Percentiles rank a stretch among this genome's conserved stretches.
These are phyloP conservation scores for Dactylis glomerata DNA, from an alignment of 176 grass and related monocot genomes.

Conservation along the genomic window DNA sequence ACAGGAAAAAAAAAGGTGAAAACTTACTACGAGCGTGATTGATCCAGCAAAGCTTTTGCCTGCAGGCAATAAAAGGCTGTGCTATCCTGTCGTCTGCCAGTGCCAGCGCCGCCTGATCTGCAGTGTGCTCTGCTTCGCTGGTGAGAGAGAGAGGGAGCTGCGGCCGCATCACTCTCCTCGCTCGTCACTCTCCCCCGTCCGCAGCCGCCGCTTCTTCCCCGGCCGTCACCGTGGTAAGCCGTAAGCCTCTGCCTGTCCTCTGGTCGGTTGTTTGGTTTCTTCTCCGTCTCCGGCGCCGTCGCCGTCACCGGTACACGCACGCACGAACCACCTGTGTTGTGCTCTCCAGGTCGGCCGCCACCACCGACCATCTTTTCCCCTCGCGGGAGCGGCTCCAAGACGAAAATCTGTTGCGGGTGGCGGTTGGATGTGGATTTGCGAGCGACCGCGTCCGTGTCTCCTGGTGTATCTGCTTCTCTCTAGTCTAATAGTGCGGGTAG, in stretches of 20 bases:
- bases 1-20: not conserved
- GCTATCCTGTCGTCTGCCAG: not conserved
- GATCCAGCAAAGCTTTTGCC: not conserved
- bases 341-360: not conserved
- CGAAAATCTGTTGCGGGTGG: not conserved
- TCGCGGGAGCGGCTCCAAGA: not conserved
- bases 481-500: not conserved
- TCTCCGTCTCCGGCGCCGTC: not conserved
- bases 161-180: no score
- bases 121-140: not conserved
- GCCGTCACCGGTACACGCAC: not conserved
- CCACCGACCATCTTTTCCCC: not conserved
- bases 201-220: not conserved
- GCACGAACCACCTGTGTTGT: not conserved
- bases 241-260: not conserved
- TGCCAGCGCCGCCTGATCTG: not conserved
- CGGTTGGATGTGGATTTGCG: constrained; percentile 38
- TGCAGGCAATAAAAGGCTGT: constrained; percentile 25
- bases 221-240: not conserved
- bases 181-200: not conserved
- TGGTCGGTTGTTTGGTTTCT: not conserved
- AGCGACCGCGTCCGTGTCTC: constrained; percentile 26
- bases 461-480: not conserved
- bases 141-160: not conserved
- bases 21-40: not conserved